Evolutionary conservation across 2,329 filamentous ascomycete species (phyloP).

Genomic region (Periglandula ipomoeae): DNA sequence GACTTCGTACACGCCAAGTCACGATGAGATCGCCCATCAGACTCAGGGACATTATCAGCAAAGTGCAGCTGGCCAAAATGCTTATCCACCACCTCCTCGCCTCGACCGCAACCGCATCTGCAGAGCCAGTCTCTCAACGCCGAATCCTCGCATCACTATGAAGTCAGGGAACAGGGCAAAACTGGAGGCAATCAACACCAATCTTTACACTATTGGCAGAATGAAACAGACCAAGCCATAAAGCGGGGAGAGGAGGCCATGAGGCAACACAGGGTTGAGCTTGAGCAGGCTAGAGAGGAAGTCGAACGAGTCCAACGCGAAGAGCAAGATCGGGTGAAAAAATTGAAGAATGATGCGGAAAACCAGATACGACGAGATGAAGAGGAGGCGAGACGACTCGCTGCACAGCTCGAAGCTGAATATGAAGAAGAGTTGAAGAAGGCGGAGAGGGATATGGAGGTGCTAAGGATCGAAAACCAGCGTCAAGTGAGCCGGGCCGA

Average conservation of each 20-base stretch:
- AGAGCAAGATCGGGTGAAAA: neutral
- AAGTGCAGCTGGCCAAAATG: neutral
- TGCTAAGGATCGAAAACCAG: too few species aligned
- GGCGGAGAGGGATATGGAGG: too few species aligned
- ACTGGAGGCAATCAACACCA: neutral
- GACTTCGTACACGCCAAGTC: too few species aligned
- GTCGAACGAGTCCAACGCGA: neutral
- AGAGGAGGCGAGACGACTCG: neutral
- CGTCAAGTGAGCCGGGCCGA: too few species aligned
- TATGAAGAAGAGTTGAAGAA: too few species aligned
- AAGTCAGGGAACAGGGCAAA: neutral
- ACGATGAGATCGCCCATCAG: neutral
- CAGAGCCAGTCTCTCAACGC: neutral
- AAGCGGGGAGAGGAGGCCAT: too few species aligned
- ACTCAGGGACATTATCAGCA: neutral
- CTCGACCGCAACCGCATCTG: neutral
- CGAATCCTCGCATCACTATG: too few species aligned
- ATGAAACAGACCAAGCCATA: too few species aligned
- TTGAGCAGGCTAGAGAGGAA: neutral
- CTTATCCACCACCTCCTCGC: neutral
- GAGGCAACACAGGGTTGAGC: neutral
- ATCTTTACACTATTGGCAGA: neutral
- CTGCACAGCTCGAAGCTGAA: neutral
- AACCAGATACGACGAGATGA: neutral
- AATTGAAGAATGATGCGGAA: neutral